Conservation (phyloP, 1,284 basidiomycete genomes). For the Acaromyces ingoldii region DNA sequence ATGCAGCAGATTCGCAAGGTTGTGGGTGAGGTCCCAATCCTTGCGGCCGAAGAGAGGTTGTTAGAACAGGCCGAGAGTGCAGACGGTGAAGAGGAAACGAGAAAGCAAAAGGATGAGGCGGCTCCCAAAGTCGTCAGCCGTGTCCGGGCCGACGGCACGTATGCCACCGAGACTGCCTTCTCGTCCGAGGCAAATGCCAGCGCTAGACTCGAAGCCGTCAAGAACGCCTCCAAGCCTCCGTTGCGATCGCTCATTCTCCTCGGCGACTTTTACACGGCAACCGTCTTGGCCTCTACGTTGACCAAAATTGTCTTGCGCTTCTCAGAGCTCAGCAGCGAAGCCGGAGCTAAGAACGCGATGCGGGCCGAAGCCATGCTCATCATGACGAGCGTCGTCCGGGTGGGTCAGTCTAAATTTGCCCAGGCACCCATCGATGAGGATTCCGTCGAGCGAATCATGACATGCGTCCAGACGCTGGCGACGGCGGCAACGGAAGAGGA, state of each 20-base stretch:
- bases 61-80: constrained; percentile 37
- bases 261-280: constrained; percentile 94
- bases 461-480: constrained; percentile 87
- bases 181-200: constrained; percentile 61
- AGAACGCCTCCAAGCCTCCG: constrained; percentile 82
- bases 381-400: constrained; percentile 93
- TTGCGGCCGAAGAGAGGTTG: constrained; percentile 60
- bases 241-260: constrained; percentile 85
- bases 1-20: constrained; percentile 81
- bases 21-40: constrained; percentile 90
- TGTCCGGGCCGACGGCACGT: constrained; percentile 92
- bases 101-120: constrained; percentile 21
- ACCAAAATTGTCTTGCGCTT: constrained; percentile 88
- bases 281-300: constrained; percentile 79
- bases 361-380: constrained; percentile 96
- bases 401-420: constrained; percentile 93
- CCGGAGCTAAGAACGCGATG: constrained; percentile 60
- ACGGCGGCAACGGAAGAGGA: constrained; percentile 20
- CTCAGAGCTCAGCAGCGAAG: constrained; percentile 59
- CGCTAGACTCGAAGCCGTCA: constrained; percentile 71
- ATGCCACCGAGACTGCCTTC: constrained; percentile 93
- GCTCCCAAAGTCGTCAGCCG: constrained; percentile 37
- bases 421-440: constrained; percentile 95
- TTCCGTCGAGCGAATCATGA: constrained; percentile 91
- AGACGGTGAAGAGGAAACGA: background rate